Evolutionary conservation across 2,329 filamentous ascomycete species (phyloP), one percentile per base, ranked within the genome.

Genomic region (Lachnellula arida): DNA sequence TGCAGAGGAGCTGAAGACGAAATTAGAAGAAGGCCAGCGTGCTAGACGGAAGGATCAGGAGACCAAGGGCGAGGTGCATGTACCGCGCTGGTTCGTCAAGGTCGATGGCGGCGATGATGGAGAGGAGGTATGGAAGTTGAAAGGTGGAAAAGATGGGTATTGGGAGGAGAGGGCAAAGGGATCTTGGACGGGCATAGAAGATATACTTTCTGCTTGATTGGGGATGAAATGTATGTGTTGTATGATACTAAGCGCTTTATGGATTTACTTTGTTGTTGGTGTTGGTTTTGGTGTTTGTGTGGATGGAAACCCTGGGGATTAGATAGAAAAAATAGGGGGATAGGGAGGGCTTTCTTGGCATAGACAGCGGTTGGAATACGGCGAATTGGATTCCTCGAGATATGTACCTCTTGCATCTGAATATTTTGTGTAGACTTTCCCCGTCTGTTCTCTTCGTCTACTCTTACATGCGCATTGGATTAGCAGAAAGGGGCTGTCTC

Each of bases 21-120:
- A 79, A 62, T 78, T 99, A 4, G 94, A 99, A 69, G 93, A 97
- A 73, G 81, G 81, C 11, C 94, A 99, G 76, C 80, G 94, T 34
- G 78, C 78, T 15, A 78, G 94, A 47, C 78, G 94, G 51, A 83
- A 84, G 62, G 83, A 86, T 9, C 76, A 93, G 74, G 94, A 97
- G 70, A 85, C 85, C 48, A 78, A 78, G 4, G 90, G 89, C 1
- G 85, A 91, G 66, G 73, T 77, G 56, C 86, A 92, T 79, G 81
- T 76, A 63, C 89, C 94, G 5, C 80, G 82, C 63, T 99, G 93
- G 91, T 99, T 99, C 70, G 81, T 85, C 51, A 86, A 81, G 73
- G 84, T 88, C 8, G 75, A 75, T 12, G 75, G 74, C 48, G 77
- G 78, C 46, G 77, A 79, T n/a, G 78, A 80, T 23, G 75, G 80